Percentiles rank a stretch among this genome's conserved stretches.
Evolutionary conservation across 805 yeast species (phyloP).

Genomic region (Starmerella vaccinii): DNA sequence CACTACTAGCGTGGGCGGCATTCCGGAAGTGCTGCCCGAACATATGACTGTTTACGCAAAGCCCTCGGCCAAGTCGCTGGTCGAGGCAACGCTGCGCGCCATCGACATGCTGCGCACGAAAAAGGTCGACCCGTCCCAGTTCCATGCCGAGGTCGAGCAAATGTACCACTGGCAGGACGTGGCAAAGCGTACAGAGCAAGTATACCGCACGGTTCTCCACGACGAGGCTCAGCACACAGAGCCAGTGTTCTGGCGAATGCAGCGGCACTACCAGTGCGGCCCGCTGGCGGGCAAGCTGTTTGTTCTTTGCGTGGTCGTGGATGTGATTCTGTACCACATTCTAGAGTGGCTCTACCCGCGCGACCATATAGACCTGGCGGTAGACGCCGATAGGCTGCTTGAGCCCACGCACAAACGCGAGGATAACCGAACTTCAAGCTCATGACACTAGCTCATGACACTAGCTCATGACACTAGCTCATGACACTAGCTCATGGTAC

Average conservation of each 20-base stretch:
- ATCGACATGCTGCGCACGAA: conserved; percentile 48
- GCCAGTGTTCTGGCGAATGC: conserved; percentile 49
- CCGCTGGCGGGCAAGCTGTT: conserved; percentile 76
- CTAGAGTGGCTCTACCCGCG: conserved; percentile 66
- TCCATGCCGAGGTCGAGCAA: conserved; percentile 63
- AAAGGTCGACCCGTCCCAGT: conserved; percentile 56
- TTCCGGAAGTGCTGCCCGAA: conserved; percentile 87
- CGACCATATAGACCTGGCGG: conserved; percentile 46
- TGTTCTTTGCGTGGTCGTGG: conserved; percentile 71
- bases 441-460: background rate
- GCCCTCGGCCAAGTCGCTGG: conserved; percentile 77
- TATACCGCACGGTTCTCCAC: conserved; percentile 41
- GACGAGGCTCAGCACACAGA: conserved; percentile 32
- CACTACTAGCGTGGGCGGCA: conserved; percentile 93
- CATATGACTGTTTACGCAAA: conserved; percentile 89
- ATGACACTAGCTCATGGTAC: background rate
- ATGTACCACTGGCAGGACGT: conserved; percentile 93
- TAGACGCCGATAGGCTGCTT: conserved; percentile 1
- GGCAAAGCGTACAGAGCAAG: conserved; percentile 74
- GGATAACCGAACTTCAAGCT: too few relatives aligned
- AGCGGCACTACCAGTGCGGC: conserved; percentile 54
- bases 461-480: background rate
- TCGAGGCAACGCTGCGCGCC: conserved; percentile 61
- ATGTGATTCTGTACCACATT: conserved; percentile 50
- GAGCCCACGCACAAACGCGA: too few relatives aligned